Base-by-base conservation (phyloP, 2,329 filamentous ascomycete genomes). In the Phyllosticta citribraziliensis region DNA sequence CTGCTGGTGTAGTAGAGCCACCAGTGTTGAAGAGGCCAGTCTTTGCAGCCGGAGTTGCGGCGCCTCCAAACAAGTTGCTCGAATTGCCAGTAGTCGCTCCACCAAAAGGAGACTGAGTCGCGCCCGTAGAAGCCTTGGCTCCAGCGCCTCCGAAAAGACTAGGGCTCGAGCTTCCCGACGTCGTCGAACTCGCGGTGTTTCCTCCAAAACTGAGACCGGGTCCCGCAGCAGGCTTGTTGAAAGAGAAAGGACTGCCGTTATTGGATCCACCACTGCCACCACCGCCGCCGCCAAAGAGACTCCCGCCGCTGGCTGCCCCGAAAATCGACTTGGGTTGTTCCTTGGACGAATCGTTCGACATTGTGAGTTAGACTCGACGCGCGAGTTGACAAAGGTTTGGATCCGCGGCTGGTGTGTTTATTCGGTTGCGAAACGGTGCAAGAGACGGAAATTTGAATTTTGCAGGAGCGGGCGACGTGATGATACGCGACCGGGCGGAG, bases 301-400 rank as follows among this genome's bases (percentile, higher is more conserved):
- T 61, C 62, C 47, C 64, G 61, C 17, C 63, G 22, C 63, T 68
- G 52, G 62, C 65, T 50, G 63, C 65, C 60, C 74, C 75, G 64
- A 79, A 75, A 52, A 61, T 65, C 50, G 76, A 80, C 20, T 66
- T 66, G 61, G 73, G 72, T 9, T 63, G 70, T 63, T 71, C 72
- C 20, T 67, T 66, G 62, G 73, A 73, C 5, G 63, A 70, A 63
- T 71, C 72, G 60, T 56, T 56, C 17, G 60, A 62, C 60, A 62
- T 62, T 22, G 52, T n/a, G 53, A 30, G 53, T 12, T 52, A 22
- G 53, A 56, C 51, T 40, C 51, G 27, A 22, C 12, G 52, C 22
- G 22, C 24, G 51, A 25, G 35, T 25, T n/a, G 40, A 24, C 30
- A 22, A 50, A 30, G 53, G n/a, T 20, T 53, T 53, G 52, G 53